Evolutionary conservation across 78 protist species (phyloP), one percentile per base, ranked within the genome.

Genomic region (Ministeria vibrans): DNA sequence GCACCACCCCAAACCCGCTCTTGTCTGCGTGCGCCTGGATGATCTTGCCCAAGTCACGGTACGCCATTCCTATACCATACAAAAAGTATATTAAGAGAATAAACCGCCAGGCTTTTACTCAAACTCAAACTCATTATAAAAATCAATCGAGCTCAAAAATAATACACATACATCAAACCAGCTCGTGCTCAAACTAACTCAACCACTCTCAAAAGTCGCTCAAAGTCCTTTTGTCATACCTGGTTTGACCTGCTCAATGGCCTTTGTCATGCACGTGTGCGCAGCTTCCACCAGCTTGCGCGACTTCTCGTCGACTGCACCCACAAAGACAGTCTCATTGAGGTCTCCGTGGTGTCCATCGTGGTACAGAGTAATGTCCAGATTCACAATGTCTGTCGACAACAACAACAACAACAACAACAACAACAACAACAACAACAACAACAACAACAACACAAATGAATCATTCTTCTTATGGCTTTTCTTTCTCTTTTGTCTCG

Each of bases 311-410:
- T 78, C 84, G 13, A 91, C 92, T 53, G 90, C 68, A 25, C 99
- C 98, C 2, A 94, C 91, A 15, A 83, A 72, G 72, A 81, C 85
- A 6, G 96, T 97, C 86, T 94, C 97, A 75, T 90, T 90, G 45
- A 88, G 45, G 82, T 97, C 99, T 41, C 90, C 90, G 78, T 97
- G 99, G 62, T 73, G 79, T 36, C 98, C 99, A 32, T 89, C 73
- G 73, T 75, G 61, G 89, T 86, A 97, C 51, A 87, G 46, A 2
- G 96, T 46, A 32, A 97, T 86, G 83, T 97, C 99, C 41, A 96
- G 49, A 80, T 97, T 95, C 63, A 96, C 83, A 28, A 97, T 92
- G 71, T 93, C 87, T 4, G 83, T 92, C 5, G 22, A 20, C 15
- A 9, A 36, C 51, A 20, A 13, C 63, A 11, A 4, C 11, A 51